phyloP scores from a whole-genome alignment of 2,329 filamentous ascomycete species.

The Hymenoscyphus salicellus region DNA sequence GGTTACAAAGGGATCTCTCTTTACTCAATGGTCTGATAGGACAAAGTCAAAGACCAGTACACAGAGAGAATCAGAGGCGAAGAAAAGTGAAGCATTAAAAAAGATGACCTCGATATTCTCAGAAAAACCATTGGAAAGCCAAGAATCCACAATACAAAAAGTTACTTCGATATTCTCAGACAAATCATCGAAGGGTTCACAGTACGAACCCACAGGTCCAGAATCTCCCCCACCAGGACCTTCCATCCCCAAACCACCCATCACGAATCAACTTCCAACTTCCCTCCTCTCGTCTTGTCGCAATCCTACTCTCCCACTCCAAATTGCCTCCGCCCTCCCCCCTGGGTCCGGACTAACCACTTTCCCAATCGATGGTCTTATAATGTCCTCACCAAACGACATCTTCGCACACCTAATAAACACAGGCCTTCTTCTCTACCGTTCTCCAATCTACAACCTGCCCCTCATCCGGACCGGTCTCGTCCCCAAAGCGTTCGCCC shows the following conservation, averaged over 20 bases:
- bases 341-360: no score
- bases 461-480: neutral
- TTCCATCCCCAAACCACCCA: neutral
- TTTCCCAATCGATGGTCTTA: neutral
- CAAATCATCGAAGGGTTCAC: neutral
- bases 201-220: neutral
- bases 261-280: neutral
- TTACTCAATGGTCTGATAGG: no score
- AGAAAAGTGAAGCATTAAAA: neutral
- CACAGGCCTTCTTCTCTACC: neutral
- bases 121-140: neutral
- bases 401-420: neutral
- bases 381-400: neutral
- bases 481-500: neutral
- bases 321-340: neutral
- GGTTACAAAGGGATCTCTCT: neutral
- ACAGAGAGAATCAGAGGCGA: neutral
- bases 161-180: neutral
- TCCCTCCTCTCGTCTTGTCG: neutral
- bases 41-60: neutral
- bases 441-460: neutral
- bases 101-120: no score
- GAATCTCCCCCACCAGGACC: neutral
- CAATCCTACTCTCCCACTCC: neutral
- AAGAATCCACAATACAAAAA: neutral